Evolutionary conservation across 192 early-diverging fungal species (phyloP).

Genomic region (Rhizophagus sp.): DNA sequence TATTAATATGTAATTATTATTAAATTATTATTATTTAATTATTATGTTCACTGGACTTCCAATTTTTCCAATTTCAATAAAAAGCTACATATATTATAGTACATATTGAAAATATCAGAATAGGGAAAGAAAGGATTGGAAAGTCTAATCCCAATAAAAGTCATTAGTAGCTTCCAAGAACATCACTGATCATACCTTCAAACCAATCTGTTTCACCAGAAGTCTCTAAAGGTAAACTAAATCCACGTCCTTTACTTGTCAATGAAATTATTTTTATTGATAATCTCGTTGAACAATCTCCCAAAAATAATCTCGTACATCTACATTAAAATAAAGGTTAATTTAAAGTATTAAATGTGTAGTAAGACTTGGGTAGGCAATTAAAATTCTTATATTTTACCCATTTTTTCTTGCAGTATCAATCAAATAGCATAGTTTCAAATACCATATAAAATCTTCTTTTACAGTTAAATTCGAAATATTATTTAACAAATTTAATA

Average conservation of each 20-base stretch:
- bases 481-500: slow-evolving; percentile 53
- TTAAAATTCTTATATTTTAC: slow-evolving; percentile 23
- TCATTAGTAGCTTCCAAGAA: too few species aligned
- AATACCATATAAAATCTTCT: slow-evolving; percentile 67
- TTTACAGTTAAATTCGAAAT: slow-evolving; percentile 65
- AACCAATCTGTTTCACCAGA: slow-evolving; percentile 58
- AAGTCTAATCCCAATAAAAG: too few species aligned
- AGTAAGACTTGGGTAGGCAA: neutral
- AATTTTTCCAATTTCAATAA: too few species aligned
- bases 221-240: slow-evolving; percentile 76
- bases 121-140: too few species aligned
- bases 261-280: slow-evolving; percentile 75
- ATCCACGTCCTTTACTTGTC: slow-evolving; percentile 87
- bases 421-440: slow-evolving; percentile 62
- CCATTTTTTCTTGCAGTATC: slow-evolving; percentile 51
- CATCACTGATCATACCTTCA: slow-evolving; percentile 31
- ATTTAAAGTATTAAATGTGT: too few species aligned
- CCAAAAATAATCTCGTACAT: slow-evolving; percentile 68
- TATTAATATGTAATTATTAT: slow-evolving; percentile 1
- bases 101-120: too few species aligned
- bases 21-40: neutral
- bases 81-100: too few species aligned
- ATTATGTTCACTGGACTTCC: too few species aligned
- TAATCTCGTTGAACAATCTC: slow-evolving; percentile 77
- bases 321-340: slow-evolving; percentile 21